Evolutionary conservation across 352 stramenopile genomes (phyloP).

Genomic region (Pythium pectinolyticum): DNA sequence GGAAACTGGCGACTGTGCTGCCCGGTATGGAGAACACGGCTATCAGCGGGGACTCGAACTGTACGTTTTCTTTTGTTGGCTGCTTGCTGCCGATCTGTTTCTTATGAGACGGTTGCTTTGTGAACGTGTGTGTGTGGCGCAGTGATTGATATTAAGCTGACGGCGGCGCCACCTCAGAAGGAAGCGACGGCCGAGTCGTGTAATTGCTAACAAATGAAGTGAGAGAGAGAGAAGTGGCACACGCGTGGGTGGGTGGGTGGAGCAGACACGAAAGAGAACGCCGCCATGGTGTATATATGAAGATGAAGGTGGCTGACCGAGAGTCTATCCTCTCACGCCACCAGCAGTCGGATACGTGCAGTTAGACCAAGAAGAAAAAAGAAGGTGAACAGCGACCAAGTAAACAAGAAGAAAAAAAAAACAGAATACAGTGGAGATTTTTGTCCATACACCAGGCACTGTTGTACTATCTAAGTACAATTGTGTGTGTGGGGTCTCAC

Average conservation of each 20-base stretch:
- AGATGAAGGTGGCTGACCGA: neutral
- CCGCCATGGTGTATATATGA: slow-evolving; percentile 8
- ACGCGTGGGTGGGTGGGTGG: neutral
- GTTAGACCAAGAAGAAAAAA: too few species aligned
- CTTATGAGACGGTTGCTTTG: too few species aligned
- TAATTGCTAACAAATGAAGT: slow-evolving; percentile 48
- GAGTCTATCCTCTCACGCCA: neutral
- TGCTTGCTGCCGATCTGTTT: too few species aligned
- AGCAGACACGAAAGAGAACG: slow-evolving; percentile 3
- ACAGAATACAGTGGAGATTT: neutral
- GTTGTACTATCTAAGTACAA: too few species aligned
- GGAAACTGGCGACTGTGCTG: slow-evolving; percentile 97
- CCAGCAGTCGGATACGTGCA: too few species aligned
- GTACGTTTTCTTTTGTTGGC: slow-evolving; percentile 42
- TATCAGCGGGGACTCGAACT: slow-evolving; percentile 86
- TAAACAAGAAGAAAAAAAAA: slow-evolving; percentile 1
- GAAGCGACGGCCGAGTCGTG: slow-evolving; percentile 68
- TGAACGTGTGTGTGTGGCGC: slow-evolving; percentile 10
- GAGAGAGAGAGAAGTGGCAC: neutral
- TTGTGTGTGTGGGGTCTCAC: slow-evolving; percentile 29
- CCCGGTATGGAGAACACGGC: slow-evolving; percentile 93
- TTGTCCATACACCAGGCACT: neutral
- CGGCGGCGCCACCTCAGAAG: slow-evolving; percentile 74
- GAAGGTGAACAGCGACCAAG: neutral
- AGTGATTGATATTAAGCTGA: slow-evolving; percentile 91